Percentiles rank a stretch among this genome's conserved stretches.
Conservation (phyloP, 495 filamentous ascomycete species). For the Terfezia claveryi region DNA sequence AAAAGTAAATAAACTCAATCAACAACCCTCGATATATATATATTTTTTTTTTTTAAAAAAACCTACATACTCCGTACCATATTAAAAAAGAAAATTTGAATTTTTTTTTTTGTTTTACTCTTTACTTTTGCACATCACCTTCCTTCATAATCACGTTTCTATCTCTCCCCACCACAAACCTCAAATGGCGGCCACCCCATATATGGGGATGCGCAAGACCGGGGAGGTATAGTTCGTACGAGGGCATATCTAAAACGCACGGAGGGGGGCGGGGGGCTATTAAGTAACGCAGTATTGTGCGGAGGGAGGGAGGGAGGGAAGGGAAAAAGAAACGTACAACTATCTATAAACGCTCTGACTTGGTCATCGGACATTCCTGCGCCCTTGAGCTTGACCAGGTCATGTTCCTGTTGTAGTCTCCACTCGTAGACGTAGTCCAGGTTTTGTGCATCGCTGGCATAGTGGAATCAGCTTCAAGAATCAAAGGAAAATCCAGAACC, state of each 20-base stretch:
- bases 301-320: neutral
- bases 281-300: neutral
- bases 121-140: neutral
- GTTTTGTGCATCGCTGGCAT: constrained; percentile 51
- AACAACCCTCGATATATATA: too few relatives aligned
- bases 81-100: too few relatives aligned
- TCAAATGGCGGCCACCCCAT: constrained; percentile 30
- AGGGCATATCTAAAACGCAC: constrained; percentile 22
- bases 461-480: neutral
- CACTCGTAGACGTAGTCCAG: constrained; percentile 64
- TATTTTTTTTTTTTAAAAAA: too few relatives aligned
- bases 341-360: constrained; percentile 42
- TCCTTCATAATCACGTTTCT: constrained; percentile 22
- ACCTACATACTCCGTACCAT: too few relatives aligned
- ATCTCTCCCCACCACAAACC: constrained; percentile 46
- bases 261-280: neutral
- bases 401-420: constrained; percentile 61
- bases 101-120: too few relatives aligned
- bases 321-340: constrained; percentile 34
- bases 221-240: constrained; percentile 53
- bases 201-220: constrained; percentile 39
- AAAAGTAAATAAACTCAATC: too few relatives aligned
- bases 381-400: constrained; percentile 39
- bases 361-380: constrained; percentile 59
- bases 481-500: neutral